These are phyloP conservation scores for Exophiala calicioides DNA, from an alignment of 2,329 filamentous ascomycete genomes.

Conservation along the genomic window DNA sequence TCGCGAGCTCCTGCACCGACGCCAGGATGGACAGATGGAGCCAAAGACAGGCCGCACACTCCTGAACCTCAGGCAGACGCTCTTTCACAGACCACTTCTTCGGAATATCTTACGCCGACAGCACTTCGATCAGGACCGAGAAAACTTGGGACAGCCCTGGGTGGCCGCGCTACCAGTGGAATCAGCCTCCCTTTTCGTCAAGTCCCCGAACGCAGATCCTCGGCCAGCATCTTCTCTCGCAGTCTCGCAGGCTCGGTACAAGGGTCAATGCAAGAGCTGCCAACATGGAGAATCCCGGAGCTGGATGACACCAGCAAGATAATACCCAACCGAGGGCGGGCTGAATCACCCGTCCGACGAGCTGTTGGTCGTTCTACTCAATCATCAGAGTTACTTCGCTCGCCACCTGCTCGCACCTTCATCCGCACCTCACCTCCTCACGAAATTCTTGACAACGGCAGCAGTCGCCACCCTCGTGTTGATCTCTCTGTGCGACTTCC, in stretches of 20 bases:
- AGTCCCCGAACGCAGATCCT: constrained; percentile 29
- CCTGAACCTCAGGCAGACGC: constrained; percentile 8
- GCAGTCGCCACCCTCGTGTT: constrained; percentile 51
- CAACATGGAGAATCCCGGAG: constrained; percentile 29
- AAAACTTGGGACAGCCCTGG: constrained; percentile 12
- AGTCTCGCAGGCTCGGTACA: constrained; percentile 20
- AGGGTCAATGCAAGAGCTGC: constrained; percentile 27
- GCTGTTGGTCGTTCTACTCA: constrained; percentile 45
- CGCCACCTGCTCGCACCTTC: constrained; percentile 52
- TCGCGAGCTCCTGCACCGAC: constrained; percentile 14
- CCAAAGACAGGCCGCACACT: constrained; percentile 17
- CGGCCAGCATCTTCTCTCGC: constrained; percentile 26
- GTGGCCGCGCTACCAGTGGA: constrained; percentile 26
- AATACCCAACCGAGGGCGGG: constrained; percentile 48
- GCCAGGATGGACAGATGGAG: constrained; percentile 18
- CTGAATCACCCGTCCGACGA: constrained; percentile 52
- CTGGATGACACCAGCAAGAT: constrained; percentile 29
- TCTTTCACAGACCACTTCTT: constrained; percentile 24
- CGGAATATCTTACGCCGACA: constrained; percentile 23
- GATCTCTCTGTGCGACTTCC: constrained; percentile 52
- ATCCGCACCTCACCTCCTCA: constrained; percentile 48
- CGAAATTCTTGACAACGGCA: constrained; percentile 53
- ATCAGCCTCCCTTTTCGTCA: constrained; percentile 27
- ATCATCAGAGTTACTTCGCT: constrained; percentile 43
- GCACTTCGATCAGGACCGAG: constrained; percentile 8